Evolutionary conservation across 805 yeast genomes (phyloP).

Genomic region (Pichia manshurica): DNA sequence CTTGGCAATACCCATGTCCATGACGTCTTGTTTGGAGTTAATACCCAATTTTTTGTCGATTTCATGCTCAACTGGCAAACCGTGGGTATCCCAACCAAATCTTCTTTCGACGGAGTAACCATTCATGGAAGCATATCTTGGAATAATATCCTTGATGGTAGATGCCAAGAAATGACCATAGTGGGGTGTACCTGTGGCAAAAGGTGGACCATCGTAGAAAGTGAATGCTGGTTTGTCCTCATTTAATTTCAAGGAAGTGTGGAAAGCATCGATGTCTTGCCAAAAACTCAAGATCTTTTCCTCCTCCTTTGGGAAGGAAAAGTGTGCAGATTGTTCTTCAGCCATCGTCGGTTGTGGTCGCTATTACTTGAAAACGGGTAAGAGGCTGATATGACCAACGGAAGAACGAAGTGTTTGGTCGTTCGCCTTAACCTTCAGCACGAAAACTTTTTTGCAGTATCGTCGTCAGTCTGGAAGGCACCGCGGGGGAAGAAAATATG

Average conservation of each 20-base stretch:
- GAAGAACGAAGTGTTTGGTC: too few species aligned
- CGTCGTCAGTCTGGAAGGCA: too few species aligned
- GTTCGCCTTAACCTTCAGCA: too few species aligned
- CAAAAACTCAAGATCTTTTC: conserved; percentile 73
- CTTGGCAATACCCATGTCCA: conserved; percentile 88
- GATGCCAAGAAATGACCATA: conserved; percentile 97
- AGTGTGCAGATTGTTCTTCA: conserved; percentile 31
- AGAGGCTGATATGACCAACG: too few species aligned
- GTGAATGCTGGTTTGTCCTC: conserved; percentile 83
- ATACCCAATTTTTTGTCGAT: conserved; percentile 96
- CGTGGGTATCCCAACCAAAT: conserved; percentile 99
- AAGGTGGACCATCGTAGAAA: conserved; percentile 98
- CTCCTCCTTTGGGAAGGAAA: conserved; percentile 86
- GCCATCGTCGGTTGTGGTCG: conserved; percentile 18
- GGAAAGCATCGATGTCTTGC: conserved; percentile 94
- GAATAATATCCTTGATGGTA: conserved; percentile 94
- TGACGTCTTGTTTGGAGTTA: conserved; percentile 89
- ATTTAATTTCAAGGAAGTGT: conserved; percentile 73
- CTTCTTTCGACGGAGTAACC: conserved; percentile 95
- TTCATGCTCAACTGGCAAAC: conserved; percentile 96
- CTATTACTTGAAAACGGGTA: too few species aligned
- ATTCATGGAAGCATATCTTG: conserved; percentile 96
- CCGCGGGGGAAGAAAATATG: not conserved
- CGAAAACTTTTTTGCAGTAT: too few species aligned
- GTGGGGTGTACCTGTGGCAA: conserved; percentile 99